A percentile compares a stretch with the other conserved stretches of the same genome.
These are phyloP conservation scores for Blastocystis sp. DNA, from an alignment of 352 stramenopile species.

Conservation along the genomic window DNA sequence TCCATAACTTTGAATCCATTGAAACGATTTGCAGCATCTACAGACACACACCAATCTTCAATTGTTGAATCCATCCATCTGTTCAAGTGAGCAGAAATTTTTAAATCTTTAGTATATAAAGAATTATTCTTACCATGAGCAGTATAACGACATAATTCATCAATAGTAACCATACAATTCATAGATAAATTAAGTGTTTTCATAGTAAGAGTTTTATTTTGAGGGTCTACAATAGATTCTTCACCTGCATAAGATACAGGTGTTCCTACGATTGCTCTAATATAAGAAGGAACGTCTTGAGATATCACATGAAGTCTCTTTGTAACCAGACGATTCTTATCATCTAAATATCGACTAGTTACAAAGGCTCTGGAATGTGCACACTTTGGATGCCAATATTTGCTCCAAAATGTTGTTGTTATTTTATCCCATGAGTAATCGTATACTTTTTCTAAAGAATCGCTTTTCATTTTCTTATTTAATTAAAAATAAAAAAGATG, in stretches of 20 bases:
- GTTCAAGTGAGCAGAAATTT: constrained; percentile 14
- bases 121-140: neutral
- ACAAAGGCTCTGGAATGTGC: constrained; percentile 17
- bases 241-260: constrained; percentile 28
- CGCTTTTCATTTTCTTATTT: constrained; percentile 11
- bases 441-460: constrained; percentile 23
- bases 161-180: constrained; percentile 3
- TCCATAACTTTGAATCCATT: constrained; percentile 34
- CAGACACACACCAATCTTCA: constrained; percentile 30
- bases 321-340: constrained; percentile 25
- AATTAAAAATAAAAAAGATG: constrained; percentile 30
- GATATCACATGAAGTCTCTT: constrained; percentile 29
- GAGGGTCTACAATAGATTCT: constrained; percentile 30
- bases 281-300: constrained; percentile 29
- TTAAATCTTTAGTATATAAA: constrained; percentile 12
- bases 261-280: constrained; percentile 20
- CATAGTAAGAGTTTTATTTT: constrained; percentile 26
- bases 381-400: constrained; percentile 36
- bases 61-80: constrained; percentile 7
- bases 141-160: constrained; percentile 28
- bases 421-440: constrained; percentile 17
- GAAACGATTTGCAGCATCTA: constrained; percentile 9
- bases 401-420: constrained; percentile 34
- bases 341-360: constrained; percentile 12
- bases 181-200: constrained; percentile 26